Conservation (phyloP, 768 basidiomycete species). For the Roridomyces roridus region DNA sequence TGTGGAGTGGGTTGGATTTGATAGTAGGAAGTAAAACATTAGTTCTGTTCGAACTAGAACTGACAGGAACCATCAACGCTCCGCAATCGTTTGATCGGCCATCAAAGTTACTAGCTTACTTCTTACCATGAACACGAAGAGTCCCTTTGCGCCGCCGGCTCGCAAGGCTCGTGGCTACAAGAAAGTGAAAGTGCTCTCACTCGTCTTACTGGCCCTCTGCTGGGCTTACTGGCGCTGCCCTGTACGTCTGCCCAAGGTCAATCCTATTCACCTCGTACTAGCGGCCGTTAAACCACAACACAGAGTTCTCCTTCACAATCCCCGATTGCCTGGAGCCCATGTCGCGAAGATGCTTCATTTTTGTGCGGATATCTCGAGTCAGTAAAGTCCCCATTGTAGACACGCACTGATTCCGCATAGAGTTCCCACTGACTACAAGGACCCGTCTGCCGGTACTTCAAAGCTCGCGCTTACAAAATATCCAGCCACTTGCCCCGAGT, state of each 20-base stretch:
- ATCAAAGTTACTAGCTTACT: too few species aligned
- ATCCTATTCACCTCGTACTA: too few species aligned
- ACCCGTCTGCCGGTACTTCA: conserved; percentile 19
- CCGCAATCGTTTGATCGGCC: too few species aligned
- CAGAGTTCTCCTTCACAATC: not conserved
- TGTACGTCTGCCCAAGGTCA: too few species aligned
- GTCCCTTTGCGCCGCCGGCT: too few species aligned
- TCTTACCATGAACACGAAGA: too few species aligned
- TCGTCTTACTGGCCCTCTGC: not conserved
- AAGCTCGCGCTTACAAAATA: conserved; percentile 19
- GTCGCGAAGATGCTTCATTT: conserved; percentile 9
- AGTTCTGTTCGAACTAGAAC: too few species aligned
- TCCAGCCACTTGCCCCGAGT: conserved; percentile 15
- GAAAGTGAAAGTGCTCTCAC: not conserved
- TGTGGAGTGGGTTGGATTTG: conserved; percentile 16
- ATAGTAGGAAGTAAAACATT: not conserved
- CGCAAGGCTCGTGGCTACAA: too few species aligned
- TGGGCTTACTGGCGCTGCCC: too few species aligned
- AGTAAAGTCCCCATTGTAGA: too few species aligned
- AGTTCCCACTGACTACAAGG: conserved; percentile 22
- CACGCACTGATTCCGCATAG: not conserved
- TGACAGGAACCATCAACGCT: too few species aligned
- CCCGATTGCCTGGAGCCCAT: conserved; percentile 17
- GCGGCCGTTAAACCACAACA: not conserved
- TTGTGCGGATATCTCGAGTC: too few species aligned